Base-by-base conservation (phyloP, 2,329 filamentous ascomycete species). In the Alternaria panax region DNA sequence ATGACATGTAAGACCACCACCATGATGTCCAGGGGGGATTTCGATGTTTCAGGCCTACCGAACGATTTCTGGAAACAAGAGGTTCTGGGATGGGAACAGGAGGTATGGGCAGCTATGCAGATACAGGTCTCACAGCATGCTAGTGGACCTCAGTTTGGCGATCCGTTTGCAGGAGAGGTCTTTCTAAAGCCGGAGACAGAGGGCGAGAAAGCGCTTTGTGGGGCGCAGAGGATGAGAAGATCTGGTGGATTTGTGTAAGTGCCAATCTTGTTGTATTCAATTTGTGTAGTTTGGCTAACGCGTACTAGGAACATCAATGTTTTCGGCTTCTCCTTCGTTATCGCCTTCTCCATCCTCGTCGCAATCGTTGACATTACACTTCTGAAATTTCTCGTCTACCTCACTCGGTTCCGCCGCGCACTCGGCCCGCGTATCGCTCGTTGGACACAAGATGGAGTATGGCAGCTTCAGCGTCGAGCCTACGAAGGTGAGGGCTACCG, bases 401-500 rank as follows among this genome's bases (percentile, higher is more conserved):
- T 67, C 5, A 51, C 28, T 5, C 51, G 36, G 8, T 70, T 68
- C 20, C 53, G 69, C 2, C 20, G 24, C 6, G 64, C 61, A 1
- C 51, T 73, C 8, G 62, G 62, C 1, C 69, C 68, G 0, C 60
- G 65, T 16, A 64, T 72, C 34, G 69, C 69, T 6, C 58, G 69
- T 25, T 72, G 70, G 70, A 64, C 71, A 16, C 68, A 72, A 54
- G 69, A 73, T 32, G 70, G 70, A 12, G 40, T 73, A 1, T 68
- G 66, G 50, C 69, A 73, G 22, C 55, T 72, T 2, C 70, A 73
- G 40, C 62, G 68, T 4, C 60, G 70, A n/a, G 70, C 67, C 1
- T 68, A 69, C 51, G 68, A 72, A 16, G 58, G 47, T 2, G 43
- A 57, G 24, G 55, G 51, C 2, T 36, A 57, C n/a, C 47, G 48